phyloP scores from a whole-genome alignment of 2,329 filamentous ascomycete genomes.

The Diaporthe amygdali region DNA sequence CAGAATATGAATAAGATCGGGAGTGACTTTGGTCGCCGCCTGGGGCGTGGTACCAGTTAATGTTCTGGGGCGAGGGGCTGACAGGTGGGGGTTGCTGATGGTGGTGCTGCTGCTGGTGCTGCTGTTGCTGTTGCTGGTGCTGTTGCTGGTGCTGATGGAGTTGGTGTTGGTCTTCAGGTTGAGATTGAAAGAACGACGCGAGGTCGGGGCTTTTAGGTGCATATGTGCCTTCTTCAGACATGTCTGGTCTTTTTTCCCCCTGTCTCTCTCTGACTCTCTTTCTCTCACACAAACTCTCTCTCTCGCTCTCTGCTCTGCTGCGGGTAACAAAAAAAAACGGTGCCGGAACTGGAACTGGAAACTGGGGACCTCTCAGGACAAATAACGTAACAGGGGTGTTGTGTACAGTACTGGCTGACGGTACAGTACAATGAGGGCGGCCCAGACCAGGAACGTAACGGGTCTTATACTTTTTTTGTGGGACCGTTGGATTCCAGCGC shows the following conservation, averaged over 20 bases:
- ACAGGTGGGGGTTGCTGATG: conserved; percentile 12
- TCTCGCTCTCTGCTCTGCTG: not conserved
- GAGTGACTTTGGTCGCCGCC: conserved; percentile 18
- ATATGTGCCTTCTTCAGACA: conserved; percentile 22
- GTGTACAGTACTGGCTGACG: conserved; percentile 11
- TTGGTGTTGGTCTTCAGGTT: conserved; percentile 27
- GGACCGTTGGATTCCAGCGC: conserved; percentile 12
- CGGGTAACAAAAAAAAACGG: not conserved
- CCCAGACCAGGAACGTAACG: conserved; percentile 15
- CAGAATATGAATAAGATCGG: conserved; percentile 25
- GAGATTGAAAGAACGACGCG: conserved; percentile 28
- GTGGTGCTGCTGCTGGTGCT: conserved; percentile 1
- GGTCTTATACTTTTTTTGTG: conserved; percentile 20
- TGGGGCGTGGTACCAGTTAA: conserved; percentile 24
- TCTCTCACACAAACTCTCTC: not conserved
- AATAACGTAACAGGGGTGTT: conserved; percentile 9
- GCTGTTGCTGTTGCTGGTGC: conserved; percentile 27
- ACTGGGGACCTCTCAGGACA: not conserved
- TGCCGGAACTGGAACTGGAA: not conserved
- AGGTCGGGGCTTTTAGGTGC: conserved; percentile 16
- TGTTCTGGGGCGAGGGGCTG: conserved; percentile 12
- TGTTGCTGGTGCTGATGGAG: conserved; percentile 31
- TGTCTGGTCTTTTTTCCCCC: conserved; percentile 4
- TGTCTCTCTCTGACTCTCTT: not conserved
- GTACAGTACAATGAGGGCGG: conserved; percentile 14